phyloP scores from a whole-genome alignment of 345 rosid species.

The Viola odorata region DNA sequence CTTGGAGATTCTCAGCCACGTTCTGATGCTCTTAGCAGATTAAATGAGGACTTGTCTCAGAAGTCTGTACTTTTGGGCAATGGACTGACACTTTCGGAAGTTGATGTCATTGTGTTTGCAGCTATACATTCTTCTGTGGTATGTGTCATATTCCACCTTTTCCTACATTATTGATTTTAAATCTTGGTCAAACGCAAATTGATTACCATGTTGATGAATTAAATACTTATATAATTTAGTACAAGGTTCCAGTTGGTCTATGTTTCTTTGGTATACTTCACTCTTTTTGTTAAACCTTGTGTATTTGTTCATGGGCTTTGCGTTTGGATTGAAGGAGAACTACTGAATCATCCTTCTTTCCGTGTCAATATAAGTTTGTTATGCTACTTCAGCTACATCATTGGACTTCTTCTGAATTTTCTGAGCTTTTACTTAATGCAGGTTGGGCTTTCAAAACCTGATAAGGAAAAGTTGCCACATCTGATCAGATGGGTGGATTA shows the following conservation, averaged over 20 bases:
- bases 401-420: not conserved
- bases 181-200: no score
- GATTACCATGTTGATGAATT: no score
- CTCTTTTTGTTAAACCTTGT: no score
- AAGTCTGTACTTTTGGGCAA: constrained; percentile 66
- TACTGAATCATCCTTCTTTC: no score
- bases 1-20: constrained; percentile 41
- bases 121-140: constrained; percentile 67
- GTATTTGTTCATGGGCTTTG: no score
- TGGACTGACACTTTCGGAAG: constrained; percentile 72
- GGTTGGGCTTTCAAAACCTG: constrained; percentile 49
- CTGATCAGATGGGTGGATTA: constrained; percentile 82
- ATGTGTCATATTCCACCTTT: constrained; percentile 13
- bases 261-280: no score
- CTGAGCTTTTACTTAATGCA: constrained; percentile 27
- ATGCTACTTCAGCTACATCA: no score
- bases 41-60: constrained; percentile 55
- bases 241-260: no score
- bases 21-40: constrained; percentile 35
- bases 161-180: not conserved
- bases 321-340: no score
- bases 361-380: no score
- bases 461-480: constrained; percentile 52
- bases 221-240: no score
- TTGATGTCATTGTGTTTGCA: constrained; percentile 67